Evolutionary conservation across 176 grass and related monocot genomes (phyloP), one percentile per base, ranked within the genome.

Genomic region (Triticum dicoccoides): DNA sequence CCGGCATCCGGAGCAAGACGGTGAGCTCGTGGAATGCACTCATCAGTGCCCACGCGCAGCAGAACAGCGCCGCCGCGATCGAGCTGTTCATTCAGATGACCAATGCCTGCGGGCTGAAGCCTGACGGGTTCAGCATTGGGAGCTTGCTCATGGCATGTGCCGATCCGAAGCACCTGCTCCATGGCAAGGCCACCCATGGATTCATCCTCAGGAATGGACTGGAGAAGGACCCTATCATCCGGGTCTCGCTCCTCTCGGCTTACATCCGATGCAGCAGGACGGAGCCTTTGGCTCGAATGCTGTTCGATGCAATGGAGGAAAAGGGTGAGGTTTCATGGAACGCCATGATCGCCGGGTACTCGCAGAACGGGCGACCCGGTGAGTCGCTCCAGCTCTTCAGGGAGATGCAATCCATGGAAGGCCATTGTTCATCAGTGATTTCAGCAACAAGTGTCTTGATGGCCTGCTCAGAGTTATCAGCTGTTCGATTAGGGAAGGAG

Each of bases 141-240:
- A 92, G 92, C 24, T 62, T 92, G 74, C 86, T 92, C 61, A 35
- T 88, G 73, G 90, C 92, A 83, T 94, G 92, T 49, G 78, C 65
- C 38, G 9, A 25, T 47, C 68, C 86, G 58, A 87, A 88, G 63
- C 73, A 90, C 82, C 76, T 89, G 61, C 85, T 49, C 4, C 49
- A 85, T 76, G 82, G 84, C 39, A 89, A 85, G 75, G 86, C 89
- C 14, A 58, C 84, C 74, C 92, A 94, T 82, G 92, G 87, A 44
- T 91, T 87, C 86, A 52, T 86, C 75, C 62, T 94, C 25, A 91
- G 92, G 86, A 91, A 94, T 83, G 87, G 89, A 14, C 81, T 91
- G 51, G 89, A 94, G 8, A 89, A 37, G 42, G 92, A 94, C 79
- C 47, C 89, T 17, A 85, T 88, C 81, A 85, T 89, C 81, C 68